Evolutionary conservation across 768 basidiomycete species (phyloP).

Genomic region (Agaricus bisporus): DNA sequence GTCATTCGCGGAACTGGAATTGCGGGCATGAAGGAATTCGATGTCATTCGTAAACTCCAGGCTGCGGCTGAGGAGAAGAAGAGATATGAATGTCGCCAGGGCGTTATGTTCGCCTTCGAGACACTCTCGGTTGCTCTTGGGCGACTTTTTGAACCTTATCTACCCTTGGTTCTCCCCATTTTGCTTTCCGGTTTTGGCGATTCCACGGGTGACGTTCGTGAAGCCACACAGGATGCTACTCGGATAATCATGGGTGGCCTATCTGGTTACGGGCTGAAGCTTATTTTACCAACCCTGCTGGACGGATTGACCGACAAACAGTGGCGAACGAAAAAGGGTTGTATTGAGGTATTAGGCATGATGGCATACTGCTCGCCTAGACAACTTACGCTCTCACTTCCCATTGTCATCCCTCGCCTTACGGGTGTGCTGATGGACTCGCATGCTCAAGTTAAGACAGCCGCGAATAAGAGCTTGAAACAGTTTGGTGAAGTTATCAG

Average conservation of each 20-base stretch:
- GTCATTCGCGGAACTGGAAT: conserved; percentile 90
- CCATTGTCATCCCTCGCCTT: conserved; percentile 93
- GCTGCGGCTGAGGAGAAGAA: conserved; percentile 87
- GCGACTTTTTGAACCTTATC: conserved; percentile 90
- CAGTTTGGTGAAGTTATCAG: conserved; percentile 98
- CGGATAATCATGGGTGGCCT: conserved; percentile 93
- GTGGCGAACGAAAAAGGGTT: conserved; percentile 97
- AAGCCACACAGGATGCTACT: conserved; percentile 88
- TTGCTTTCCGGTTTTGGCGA: conserved; percentile 87
- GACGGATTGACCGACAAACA: conserved; percentile 95
- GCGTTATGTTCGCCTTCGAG: conserved; percentile 93
- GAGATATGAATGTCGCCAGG: conserved; percentile 80
- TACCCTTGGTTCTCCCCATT: conserved; percentile 75
- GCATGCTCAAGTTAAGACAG: conserved; percentile 88
- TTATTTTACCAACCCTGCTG: conserved; percentile 85
- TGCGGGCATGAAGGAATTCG: conserved; percentile 76
- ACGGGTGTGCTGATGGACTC: conserved; percentile 95
- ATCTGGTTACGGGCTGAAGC: conserved; percentile 93
- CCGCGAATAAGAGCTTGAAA: conserved; percentile 94
- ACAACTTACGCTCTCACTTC: conserved; percentile 90
- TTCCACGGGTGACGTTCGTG: conserved; percentile 78
- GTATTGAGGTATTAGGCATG: conserved; percentile 93
- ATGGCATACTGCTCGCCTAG: conserved; percentile 98
- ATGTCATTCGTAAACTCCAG: conserved; percentile 67
- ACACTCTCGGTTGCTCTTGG: conserved; percentile 83